Evolutionary conservation across 2,329 filamentous ascomycete species (phyloP).

Genomic region (Verruconis gallopava): DNA sequence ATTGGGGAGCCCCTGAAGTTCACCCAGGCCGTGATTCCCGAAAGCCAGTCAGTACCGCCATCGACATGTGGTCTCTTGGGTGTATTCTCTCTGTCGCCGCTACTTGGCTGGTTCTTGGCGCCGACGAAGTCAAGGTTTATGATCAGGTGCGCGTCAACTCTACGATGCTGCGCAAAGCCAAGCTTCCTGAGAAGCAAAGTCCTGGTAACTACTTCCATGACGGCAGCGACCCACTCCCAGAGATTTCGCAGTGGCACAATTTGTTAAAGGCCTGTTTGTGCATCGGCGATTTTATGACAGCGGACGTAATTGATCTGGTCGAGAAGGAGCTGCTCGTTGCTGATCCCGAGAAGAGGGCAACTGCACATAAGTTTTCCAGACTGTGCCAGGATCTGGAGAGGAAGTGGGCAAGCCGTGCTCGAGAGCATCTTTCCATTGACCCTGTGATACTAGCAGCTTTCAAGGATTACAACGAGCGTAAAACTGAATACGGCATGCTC

Average conservation of each 20-base stretch:
- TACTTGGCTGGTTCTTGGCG: slow-evolving; percentile 15
- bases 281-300: slow-evolving; percentile 5
- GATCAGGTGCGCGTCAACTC: not conserved
- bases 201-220: slow-evolving; percentile 8
- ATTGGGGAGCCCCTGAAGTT: too few relatives aligned
- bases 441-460: not conserved
- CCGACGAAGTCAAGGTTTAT: slow-evolving; percentile 13
- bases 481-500: not conserved
- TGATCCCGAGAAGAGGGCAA: not conserved
- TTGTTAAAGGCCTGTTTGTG: not conserved
- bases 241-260: slow-evolving; percentile 1
- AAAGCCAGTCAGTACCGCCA: slow-evolving; percentile 18
- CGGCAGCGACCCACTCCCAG: slow-evolving; percentile 1
- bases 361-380: not conserved
- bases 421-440: not conserved
- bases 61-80: slow-evolving; percentile 26
- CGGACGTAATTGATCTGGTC: slow-evolving; percentile 1
- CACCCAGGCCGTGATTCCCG: slow-evolving; percentile 10
- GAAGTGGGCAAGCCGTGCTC: not conserved
- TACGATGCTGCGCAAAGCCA: not conserved
- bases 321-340: slow-evolving; percentile 6
- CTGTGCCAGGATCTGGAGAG: not conserved
- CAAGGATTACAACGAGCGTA: not conserved
- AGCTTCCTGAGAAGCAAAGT: not conserved
- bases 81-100: slow-evolving; percentile 17